Conservation (phyloP, 176 grass and related monocot genomes). For the Eragrostis curvula region DNA sequence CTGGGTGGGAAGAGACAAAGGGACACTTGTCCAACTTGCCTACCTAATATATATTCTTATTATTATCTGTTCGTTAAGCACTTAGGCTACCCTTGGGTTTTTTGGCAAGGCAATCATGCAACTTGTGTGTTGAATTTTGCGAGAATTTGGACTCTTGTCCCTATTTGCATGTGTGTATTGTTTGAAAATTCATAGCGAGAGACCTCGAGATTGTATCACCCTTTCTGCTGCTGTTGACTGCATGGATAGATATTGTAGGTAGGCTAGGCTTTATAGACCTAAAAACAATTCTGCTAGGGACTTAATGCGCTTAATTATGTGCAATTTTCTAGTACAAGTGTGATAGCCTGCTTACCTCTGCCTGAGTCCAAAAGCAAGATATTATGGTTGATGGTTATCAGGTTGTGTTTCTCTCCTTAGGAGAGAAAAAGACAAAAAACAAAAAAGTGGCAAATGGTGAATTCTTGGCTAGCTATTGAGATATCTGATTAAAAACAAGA, state of each 20-base stretch:
- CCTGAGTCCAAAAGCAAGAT: conserved; percentile 36
- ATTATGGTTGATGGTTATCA: conserved; percentile 41
- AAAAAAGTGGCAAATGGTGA: conserved; percentile 8
- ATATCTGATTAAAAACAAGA: conserved; percentile 25
- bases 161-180: conserved; percentile 46
- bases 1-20: conserved; percentile 46
- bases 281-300: conserved; percentile 29
- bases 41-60: conserved; percentile 58
- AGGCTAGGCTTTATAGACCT: conserved; percentile 42
- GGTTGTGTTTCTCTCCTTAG: conserved; percentile 29
- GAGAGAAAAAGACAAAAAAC: neutral
- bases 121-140: conserved; percentile 45
- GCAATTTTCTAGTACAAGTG: conserved; percentile 43
- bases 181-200: conserved; percentile 43
- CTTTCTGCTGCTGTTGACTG: conserved; percentile 35
- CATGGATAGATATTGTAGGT: conserved; percentile 39
- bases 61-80: conserved; percentile 56
- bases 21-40: conserved; percentile 65
- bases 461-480: conserved; percentile 7
- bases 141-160: conserved; percentile 49
- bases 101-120: conserved; percentile 48
- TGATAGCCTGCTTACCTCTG: conserved; percentile 46
- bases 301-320: conserved; percentile 50
- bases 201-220: conserved; percentile 31
- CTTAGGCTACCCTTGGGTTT: conserved; percentile 40